Base-by-base conservation (phyloP, 2,329 filamentous ascomycete genomes). In the Pseudopithomyces maydicus region DNA sequence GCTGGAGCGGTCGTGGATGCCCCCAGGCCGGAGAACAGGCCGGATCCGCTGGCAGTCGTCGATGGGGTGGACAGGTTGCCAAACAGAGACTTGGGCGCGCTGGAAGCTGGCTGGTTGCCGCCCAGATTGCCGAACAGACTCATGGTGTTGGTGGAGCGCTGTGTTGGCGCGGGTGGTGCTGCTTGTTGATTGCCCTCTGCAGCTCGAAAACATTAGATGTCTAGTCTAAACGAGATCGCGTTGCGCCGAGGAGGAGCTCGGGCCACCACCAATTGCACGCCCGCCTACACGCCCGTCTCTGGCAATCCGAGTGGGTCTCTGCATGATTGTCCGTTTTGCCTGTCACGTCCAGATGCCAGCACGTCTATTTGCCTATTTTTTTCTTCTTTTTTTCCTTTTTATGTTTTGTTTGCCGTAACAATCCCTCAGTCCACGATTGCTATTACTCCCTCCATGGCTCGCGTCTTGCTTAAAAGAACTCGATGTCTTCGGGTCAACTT, bases 71-170 rank as follows among this genome's bases (percentile, higher is more conserved):
- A 59, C 33, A 59, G 57, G 55, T 63, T 58, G 47, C 72, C 68
- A 59, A 76, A 75, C 47, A 73, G 59, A 36, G 66, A 56, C 33
- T 65, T 63, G 35, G 62, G 52, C 19, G 43, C 69, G 52, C 63
- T 66, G 17, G 71, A 68, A 26, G 69, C 63, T 49, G 72, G 71
- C 63, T 69, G 70, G 14, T 57, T 52, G 61, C 61, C 66, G 46
- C 69, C 68, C 52, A 70, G 58, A 57, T 66, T 67, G 41, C 67
- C 66, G 63, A 76, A 74, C 20, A 75, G 66, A 51, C 60, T 71
- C 71, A 74, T 74, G 64, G 48, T 17, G n/a, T 38, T 66, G 66
- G 58, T 52, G 60, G 54, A 29, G 54, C 52, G 47, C 14, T 38
- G 60, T 42, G 44, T 58, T 63, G 59, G 59, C 58, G 56, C 19